Conservation (phyloP, 2,329 filamentous ascomycete genomes). For the Tolypocladium capitatum region DNA sequence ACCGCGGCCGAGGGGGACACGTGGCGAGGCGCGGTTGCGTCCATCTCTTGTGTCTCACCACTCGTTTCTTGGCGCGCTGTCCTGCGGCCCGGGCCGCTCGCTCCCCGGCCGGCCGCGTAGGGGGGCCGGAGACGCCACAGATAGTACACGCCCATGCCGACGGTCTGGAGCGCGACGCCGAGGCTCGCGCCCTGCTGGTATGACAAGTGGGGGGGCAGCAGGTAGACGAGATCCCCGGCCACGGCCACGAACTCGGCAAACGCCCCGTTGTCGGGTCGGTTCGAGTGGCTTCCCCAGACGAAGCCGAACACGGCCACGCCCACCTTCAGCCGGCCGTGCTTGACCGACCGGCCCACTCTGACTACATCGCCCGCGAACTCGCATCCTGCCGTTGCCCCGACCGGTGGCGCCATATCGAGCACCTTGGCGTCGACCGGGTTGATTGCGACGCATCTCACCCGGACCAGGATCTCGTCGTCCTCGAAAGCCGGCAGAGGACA, state of each 20-base stretch:
- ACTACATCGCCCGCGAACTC: not conserved
- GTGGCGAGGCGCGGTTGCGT: too few species aligned
- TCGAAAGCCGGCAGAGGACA: not conserved
- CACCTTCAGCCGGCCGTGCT: not conserved
- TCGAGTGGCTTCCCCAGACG: not conserved
- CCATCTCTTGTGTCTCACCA: not conserved
- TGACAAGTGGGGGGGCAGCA: not conserved
- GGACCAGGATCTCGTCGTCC: not conserved
- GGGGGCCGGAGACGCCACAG: not conserved
- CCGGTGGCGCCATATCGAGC: not conserved
- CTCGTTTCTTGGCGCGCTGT: too few species aligned
- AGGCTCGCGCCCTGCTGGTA: not conserved
- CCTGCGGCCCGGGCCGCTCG: not conserved
- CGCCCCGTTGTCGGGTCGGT: not conserved
- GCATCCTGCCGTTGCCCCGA: not conserved
- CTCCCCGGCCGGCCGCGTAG: too few species aligned
- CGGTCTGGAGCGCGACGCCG: not conserved
- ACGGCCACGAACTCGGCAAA: not conserved
- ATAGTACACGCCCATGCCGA: not conserved
- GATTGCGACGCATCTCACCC: not conserved
- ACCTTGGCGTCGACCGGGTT: not conserved
- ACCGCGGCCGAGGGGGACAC: too few species aligned
- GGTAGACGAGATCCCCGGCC: not conserved
- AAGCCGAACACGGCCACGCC: not conserved
- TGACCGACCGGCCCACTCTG: not conserved